These are phyloP conservation scores for Epichloe typhina DNA, from an alignment of 2,329 filamentous ascomycete genomes.

Conservation along the genomic window DNA sequence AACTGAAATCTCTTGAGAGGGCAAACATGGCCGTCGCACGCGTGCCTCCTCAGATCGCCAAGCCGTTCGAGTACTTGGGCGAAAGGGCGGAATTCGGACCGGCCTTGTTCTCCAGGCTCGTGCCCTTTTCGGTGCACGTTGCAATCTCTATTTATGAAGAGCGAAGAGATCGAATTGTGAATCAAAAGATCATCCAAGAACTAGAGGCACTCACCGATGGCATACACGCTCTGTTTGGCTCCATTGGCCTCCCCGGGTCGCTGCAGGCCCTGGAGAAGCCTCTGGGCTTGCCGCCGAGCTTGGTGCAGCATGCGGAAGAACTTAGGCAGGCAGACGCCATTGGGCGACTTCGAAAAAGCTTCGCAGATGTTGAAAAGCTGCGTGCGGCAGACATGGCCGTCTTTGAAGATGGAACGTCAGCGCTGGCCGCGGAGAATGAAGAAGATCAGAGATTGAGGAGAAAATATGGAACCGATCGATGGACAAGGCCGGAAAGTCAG, in stretches of 20 bases:
- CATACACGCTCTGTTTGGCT: slow-evolving; percentile 66
- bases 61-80: slow-evolving; percentile 68
- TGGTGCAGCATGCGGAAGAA: slow-evolving; percentile 86
- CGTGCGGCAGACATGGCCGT: slow-evolving; percentile 63
- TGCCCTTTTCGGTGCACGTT: slow-evolving; percentile 90
- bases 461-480: slow-evolving; percentile 79
- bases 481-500: slow-evolving; percentile 58
- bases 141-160: slow-evolving; percentile 94
- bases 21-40: slow-evolving; percentile 77
- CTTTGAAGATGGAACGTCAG: slow-evolving; percentile 71
- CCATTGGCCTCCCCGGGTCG: slow-evolving; percentile 79
- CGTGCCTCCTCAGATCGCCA: slow-evolving; percentile 68
- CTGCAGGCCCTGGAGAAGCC: slow-evolving; percentile 92
- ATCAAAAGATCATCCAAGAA: slow-evolving; percentile 73
- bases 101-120: slow-evolving; percentile 78
- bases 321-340: slow-evolving; percentile 83
- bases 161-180: slow-evolving; percentile 77
- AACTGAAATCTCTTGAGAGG: slow-evolving; percentile 72
- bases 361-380: slow-evolving; percentile 84
- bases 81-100: slow-evolving; percentile 70
- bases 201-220: slow-evolving; percentile 69
- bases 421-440: slow-evolving; percentile 65
- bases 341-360: slow-evolving; percentile 60
- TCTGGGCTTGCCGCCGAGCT: slow-evolving; percentile 69
- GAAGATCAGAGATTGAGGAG: slow-evolving; percentile 66